Base-by-base conservation (phyloP, 345 rosid species). In the Dovyalis caffra region DNA sequence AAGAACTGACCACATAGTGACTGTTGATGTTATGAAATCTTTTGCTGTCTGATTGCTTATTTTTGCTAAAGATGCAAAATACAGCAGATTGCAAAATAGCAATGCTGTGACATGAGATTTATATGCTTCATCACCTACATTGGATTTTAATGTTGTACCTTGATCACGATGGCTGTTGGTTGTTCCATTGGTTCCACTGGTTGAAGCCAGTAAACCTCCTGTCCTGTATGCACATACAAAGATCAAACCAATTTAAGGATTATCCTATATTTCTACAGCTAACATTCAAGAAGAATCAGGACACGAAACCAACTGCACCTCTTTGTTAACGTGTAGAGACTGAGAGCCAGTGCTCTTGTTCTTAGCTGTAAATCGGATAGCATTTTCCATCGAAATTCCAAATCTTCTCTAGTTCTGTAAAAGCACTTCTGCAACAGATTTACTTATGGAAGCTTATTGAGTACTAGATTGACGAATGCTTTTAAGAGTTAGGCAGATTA, bases 391-490 rank as follows among this genome's bases (percentile, higher is more conserved):
- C 90, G 69, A 66, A 58, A 80, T 34, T 77, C 85, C 74, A 83
- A 18, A 76, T 88, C 88, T 64, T 82, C 81, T 26, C 53, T 56
- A 11, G 83, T 87, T 82, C 90, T 88, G 88, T 80, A 82, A 57
- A 77, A 79, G 49, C 43, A 80, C 77, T 74, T 78, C 79, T 61
- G 35, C 68, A 72, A 65, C 69, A 64, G 45, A 78, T 84, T 49
- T 49, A 18, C 64, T 63, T 32, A 32, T 47, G 40, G 69, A 71
- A 62, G 6, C 73, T 37, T 40, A 58, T 51, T 16, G 43, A 47
- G 31, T 29, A 6, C 56, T 29, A 21, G 20, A 31, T 18, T 10
- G 57, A 40, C 21, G 9, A 23, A 4, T 6, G 4, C 67, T 35
- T 40, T 5, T 12, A 32, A 3, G 2, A 7, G 18, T 8, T 58